Base-by-base conservation (phyloP, 345 rosid genomes). In the Gossypium mustelinum region DNA sequence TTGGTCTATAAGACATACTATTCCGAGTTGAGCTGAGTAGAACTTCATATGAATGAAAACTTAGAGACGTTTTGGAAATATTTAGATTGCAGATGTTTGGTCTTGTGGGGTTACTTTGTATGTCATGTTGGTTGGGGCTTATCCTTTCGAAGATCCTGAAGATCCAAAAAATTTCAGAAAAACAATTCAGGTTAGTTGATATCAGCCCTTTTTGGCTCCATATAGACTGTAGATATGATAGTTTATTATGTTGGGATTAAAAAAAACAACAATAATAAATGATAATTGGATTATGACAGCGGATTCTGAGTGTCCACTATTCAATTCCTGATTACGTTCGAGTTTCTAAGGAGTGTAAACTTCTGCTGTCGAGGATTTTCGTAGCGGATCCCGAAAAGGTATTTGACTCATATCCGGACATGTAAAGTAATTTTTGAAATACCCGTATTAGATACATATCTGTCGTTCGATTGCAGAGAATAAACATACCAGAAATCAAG, bases 311-410 rank as follows among this genome's bases (percentile, higher is more conserved):
- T 59, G 94, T 91, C 73, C 90, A 89, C 62, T 92, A 92, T 77
- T 87, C 98, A 3, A 94, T 94, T 74, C 98, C 98, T 2, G 95
- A 86, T 63, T 92, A 91, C 68, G 92, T 94, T 56, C 87, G 95
- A 68, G 87, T 94, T 62, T 87, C 98, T 39, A 60, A 80, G 45
- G 98, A 89, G 14, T 94, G 98, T 72, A 84, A 76, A 47, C 93
- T 89, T 77, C 98, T 94, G 45, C 80, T 94, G 17, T 92, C 98
- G 66, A 84, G 89, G 72, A 89, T 92, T 69, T 94, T 94, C 18
- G 94, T 92, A 1, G 89, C 97, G 13, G 81, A 89, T 54, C 97
- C 98, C 14, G 95, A 87, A 78, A 88, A 86, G 93, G 63, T 59
- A 59, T 22, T 57, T 9, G 62, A 56, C 9, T 18, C 25, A 2